Evolutionary conservation across 306 rosid species (phyloP).

Genomic region (Arachis hypogaea): DNA sequence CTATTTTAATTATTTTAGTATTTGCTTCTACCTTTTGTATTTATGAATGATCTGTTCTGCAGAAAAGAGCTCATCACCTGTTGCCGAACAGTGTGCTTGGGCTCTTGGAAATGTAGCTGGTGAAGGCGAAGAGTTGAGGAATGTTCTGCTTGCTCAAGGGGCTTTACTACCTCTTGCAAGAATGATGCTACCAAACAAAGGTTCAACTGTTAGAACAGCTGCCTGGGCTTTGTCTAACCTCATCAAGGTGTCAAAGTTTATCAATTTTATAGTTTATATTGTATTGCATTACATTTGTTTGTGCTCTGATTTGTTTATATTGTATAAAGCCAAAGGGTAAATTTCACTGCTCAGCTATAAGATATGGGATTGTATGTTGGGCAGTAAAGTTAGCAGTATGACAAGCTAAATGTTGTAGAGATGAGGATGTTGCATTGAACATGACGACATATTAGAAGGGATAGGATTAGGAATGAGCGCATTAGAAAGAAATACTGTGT

Average conservation of each 20-base stretch:
- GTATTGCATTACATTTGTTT: slow-evolving; percentile 9
- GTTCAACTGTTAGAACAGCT: slow-evolving; percentile 91
- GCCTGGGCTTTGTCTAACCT: slow-evolving; percentile 99
- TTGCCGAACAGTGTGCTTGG: slow-evolving; percentile 98
- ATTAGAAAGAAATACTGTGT: too few species aligned
- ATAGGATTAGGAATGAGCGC: too few species aligned
- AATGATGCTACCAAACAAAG: slow-evolving; percentile 84
- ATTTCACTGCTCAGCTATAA: too few species aligned
- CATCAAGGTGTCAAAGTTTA: slow-evolving; percentile 72
- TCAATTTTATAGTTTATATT: slow-evolving; percentile 33
- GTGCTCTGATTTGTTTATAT: background rate
- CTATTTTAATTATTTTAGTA: slow-evolving; percentile 34
- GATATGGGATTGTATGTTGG: too few species aligned
- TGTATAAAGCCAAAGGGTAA: too few species aligned
- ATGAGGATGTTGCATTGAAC: too few species aligned
- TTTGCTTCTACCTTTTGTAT: slow-evolving; percentile 32
- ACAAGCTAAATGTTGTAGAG: too few species aligned
- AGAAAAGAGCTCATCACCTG: slow-evolving; percentile 87
- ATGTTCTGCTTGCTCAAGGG: slow-evolving; percentile 82
- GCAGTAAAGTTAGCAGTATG: too few species aligned
- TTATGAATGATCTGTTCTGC: slow-evolving; percentile 44
- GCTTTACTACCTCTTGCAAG: slow-evolving; percentile 90
- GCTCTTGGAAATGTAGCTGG: slow-evolving; percentile 97
- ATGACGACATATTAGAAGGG: too few species aligned
- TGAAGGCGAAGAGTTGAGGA: slow-evolving; percentile 89